phyloP scores from a whole-genome alignment of 1,139 yeast species.

The Scheffersomyces cryptocercus region DNA sequence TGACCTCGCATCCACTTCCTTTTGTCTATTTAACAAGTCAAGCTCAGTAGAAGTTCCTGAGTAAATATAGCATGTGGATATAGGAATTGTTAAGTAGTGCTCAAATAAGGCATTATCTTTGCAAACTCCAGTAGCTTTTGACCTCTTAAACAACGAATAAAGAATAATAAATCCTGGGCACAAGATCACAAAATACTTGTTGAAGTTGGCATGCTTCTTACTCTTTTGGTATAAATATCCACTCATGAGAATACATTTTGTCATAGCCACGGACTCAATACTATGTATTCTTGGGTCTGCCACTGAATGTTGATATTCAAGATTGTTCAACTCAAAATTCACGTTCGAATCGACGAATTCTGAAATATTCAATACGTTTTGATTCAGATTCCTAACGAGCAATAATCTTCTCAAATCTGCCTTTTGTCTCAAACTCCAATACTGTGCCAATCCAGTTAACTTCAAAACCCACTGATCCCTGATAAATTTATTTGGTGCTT shows the following conservation, averaged over 20 bases:
- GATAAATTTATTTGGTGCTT: slow-evolving; percentile 51
- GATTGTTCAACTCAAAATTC: slow-evolving; percentile 46
- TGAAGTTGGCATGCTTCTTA: slow-evolving; percentile 67
- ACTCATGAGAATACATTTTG: slow-evolving; percentile 57
- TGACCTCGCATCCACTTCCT: slow-evolving; percentile 42
- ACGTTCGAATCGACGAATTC: slow-evolving; percentile 62
- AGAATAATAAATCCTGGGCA: slow-evolving; percentile 69
- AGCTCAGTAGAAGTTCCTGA: slow-evolving; percentile 64
- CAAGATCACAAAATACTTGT: slow-evolving; percentile 59
- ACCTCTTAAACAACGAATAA: slow-evolving; percentile 47
- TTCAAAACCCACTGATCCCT: slow-evolving; percentile 69
- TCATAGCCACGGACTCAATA: slow-evolving; percentile 58
- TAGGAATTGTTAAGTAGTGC: slow-evolving; percentile 58
- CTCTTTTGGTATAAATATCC: slow-evolving; percentile 72
- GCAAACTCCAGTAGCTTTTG: slow-evolving; percentile 46
- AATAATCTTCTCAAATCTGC: slow-evolving; percentile 44
- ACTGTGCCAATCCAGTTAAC: slow-evolving; percentile 44
- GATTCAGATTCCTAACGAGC: slow-evolving; percentile 47
- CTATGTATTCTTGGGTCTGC: slow-evolving; percentile 57
- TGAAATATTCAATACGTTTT: slow-evolving; percentile 47
- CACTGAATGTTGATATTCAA: slow-evolving; percentile 56
- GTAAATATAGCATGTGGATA: slow-evolving; percentile 70
- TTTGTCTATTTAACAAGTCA: slow-evolving; percentile 55
- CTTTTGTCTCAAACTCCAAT: slow-evolving; percentile 57
- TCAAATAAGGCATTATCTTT: slow-evolving; percentile 44